phyloP scores from a whole-genome alignment of 768 basidiomycete species.

The Auricularia sp. region DNA sequence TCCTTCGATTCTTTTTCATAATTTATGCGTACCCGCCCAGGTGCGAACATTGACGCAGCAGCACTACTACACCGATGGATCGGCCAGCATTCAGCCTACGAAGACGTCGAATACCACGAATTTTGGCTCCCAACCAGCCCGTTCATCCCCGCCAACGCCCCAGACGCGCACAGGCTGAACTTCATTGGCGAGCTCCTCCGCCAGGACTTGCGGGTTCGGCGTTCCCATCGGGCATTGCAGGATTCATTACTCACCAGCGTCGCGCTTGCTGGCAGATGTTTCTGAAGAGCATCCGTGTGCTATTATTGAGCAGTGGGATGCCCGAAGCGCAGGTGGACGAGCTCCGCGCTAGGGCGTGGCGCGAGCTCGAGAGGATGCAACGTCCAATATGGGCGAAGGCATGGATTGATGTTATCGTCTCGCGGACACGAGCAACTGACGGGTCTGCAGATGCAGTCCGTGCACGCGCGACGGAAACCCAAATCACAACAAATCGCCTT shows the following conservation, averaged over 20 bases:
- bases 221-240: not conserved
- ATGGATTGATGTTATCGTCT: not conserved
- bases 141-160: slow-evolving; percentile 13
- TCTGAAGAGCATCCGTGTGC: not conserved
- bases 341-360: not conserved
- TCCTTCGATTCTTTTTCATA: too few species aligned
- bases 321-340: not conserved
- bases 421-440: not conserved
- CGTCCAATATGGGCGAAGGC: not conserved
- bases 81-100: slow-evolving; percentile 42
- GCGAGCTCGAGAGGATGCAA: not conserved
- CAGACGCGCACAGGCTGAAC: not conserved
- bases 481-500: not conserved
- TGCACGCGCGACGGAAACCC: not conserved
- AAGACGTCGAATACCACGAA: slow-evolving; percentile 46
- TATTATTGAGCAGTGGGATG: not conserved
- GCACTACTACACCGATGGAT: slow-evolving; percentile 47
- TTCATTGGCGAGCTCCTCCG: not conserved
- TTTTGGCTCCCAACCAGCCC: slow-evolving; percentile 57
- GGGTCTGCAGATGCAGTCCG: not conserved
- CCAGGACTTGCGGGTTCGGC: not conserved
- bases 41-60: slow-evolving; percentile 57
- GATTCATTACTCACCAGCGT: not conserved
- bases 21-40: slow-evolving; percentile 14
- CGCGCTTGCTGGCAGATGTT: not conserved